Base-by-base conservation (phyloP, 257 asterid genomes). In the Solanum dulcamara region DNA sequence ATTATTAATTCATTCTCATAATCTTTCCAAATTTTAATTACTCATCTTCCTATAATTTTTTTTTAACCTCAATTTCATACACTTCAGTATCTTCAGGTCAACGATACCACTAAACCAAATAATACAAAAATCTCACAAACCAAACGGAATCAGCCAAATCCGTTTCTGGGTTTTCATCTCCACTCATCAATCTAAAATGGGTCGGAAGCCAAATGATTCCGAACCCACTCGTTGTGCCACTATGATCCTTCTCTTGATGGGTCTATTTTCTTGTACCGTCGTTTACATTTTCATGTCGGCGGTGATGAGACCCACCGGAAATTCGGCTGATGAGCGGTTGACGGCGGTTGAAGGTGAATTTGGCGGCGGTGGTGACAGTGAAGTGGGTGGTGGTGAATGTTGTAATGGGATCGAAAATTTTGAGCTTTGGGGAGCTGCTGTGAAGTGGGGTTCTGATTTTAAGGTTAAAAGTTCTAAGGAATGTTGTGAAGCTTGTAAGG, bases 361-460 rank as follows among this genome's bases (percentile, higher is more conserved):
- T 68, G 14, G 59, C 8, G 53, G 53, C 37, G 83, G 74, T 51
- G 88, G 85, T 53, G 75, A 86, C 64, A 83, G 81, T 53, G 85
- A 80, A 60, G 85, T 84, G 53, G 87, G 70, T 6, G 88, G 40
- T n/a, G 90, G 89, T 26, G 90, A 85, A 11, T 94, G 99, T 81
- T 96, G 99, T 87, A 94, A 66, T 86, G 98, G 99, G 91, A 84
- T 96, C 57, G 86, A 90, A 55, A 85, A 85, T 77, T 84, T 92
- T 93, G 99, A 96, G 97, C 92, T 93, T 44, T 96, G 99, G 99
- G 99, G 99, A 18, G 74, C 84, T 84, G 98, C 98, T 68, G 98
- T 96, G 81, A 96, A 94, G 79, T 96, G 99, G 99, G 99, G 99
- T 42, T 82, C 97, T 2, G 96, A 96, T 77, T 94, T 94, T 89